Base-by-base conservation (phyloP, 192 early-diverging fungal species). In the Martensiomyces pterosporus region DNA sequence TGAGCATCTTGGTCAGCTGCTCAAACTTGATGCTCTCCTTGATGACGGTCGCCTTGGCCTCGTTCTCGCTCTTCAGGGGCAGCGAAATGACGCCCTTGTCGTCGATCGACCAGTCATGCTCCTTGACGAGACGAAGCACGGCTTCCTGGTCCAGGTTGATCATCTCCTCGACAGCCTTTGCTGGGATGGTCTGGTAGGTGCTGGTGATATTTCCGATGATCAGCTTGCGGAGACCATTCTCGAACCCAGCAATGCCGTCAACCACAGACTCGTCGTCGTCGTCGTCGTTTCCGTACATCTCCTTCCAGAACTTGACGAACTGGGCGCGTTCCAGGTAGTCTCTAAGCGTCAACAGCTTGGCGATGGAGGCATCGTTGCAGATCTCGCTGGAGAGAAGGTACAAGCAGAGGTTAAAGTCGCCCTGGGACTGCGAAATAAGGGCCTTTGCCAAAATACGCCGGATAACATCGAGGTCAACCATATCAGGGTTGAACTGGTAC, bases 401-500 rank as follows among this genome's bases (percentile, higher is more conserved):
- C 34, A 93, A 67, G 75, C 87, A 91, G 36, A 94, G 78, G 76
- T 91, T 90, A 64, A 94, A 97, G 66, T 94, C 92, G 16, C 89
- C 82, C 57, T 83, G 86, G 29, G 86, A 86, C 36, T 90, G 70
- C 32, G 89, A 87, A 10, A 85, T 90, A 33, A 94, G 70, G 23
- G 90, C 82, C 57, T 93, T 91, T 47, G 78, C 76, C 48, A 94
- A 78, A 47, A 94, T 87, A 49, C 81, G 82, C 60, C 68, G 76
- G 43, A 92, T 77, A 18, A 85, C 78, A 45, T 78, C 70, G 15
- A 82, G 75, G 61, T 88, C 90, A 43, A 81, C 59, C 60, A 83
- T 77, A 24, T 84, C 64, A 7, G 86, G 84, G 65, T 94, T 94
- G 78, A 96, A 96, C 64, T 96, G 93, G 77, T 94, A 90, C 75